A percentile compares a stretch with the other conserved stretches of the same genome.
phyloP scores from a whole-genome alignment of 2,329 filamentous ascomycete genomes.

The Talaromyces sp. region DNA sequence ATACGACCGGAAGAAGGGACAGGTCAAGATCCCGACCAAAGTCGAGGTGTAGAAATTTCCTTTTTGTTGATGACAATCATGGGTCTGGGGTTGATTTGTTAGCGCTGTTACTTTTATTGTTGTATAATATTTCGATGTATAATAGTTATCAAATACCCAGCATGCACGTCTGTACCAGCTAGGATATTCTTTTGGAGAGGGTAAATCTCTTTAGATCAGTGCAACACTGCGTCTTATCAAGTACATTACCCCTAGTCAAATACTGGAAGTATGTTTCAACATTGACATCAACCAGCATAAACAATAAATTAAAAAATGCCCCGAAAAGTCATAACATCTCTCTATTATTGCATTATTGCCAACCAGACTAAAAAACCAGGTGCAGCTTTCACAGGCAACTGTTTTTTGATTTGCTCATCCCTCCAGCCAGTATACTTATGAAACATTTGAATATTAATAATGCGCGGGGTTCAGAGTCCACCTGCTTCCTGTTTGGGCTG shows the following conservation, averaged over 20 bases:
- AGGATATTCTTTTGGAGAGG: neutral
- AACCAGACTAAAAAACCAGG: neutral
- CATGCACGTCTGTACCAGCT: neutral
- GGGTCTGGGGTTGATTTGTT: neutral
- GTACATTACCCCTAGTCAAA: neutral
- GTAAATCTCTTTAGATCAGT: neutral
- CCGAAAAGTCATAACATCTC: neutral
- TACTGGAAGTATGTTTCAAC: neutral
- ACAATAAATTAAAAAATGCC: neutral
- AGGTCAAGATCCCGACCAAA: conserved; percentile 57
- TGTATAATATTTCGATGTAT: neutral
- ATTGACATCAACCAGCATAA: neutral
- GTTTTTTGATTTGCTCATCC: neutral
- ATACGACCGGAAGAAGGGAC: conserved; percentile 57
- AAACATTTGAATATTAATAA: too few relatives aligned
- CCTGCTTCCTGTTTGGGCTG: neutral
- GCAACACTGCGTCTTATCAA: neutral
- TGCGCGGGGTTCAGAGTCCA: neutral
- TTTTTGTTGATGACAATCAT: neutral
- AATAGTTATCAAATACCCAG: neutral
- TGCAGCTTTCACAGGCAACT: neutral
- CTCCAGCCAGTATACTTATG: too few relatives aligned
- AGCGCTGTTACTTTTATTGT: neutral
- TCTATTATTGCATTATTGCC: neutral
- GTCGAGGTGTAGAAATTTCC: conserved; percentile 43